Evolutionary conservation across 371 early-diverging fungal genomes (phyloP).

Genomic region (Syncephalis fuscata): DNA sequence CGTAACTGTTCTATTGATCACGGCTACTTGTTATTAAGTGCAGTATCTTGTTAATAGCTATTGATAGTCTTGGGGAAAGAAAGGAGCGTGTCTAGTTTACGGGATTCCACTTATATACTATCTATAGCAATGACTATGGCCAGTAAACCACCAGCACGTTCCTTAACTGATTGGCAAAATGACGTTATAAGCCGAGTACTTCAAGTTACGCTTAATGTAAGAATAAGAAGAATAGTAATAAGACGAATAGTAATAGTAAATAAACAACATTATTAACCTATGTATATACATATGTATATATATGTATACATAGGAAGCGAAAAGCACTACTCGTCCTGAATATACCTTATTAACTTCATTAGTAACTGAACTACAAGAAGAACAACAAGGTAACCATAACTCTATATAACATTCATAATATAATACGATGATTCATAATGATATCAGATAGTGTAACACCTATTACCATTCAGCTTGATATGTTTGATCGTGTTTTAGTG

Average conservation of each 20-base stretch:
- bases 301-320: constrained; percentile 4
- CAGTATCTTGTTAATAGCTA: too few relatives aligned
- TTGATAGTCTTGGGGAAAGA: too few relatives aligned
- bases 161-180: constrained; percentile 78
- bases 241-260: constrained; percentile 1
- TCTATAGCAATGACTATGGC: too few relatives aligned
- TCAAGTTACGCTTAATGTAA: constrained; percentile 61
- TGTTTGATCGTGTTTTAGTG: constrained; percentile 57
- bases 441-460: constrained; percentile 1
- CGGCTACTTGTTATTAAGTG: too few relatives aligned
- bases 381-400: constrained; percentile 6
- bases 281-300: too few relatives aligned
- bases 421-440: neutral
- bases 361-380: constrained; percentile 20
- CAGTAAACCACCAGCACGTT: constrained; percentile 18
- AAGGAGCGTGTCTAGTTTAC: too few relatives aligned
- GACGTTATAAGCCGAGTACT: constrained; percentile 64
- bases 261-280: neutral
- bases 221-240: constrained; percentile 2
- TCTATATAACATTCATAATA: too few relatives aligned
- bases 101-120: too few relatives aligned
- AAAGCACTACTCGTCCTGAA: constrained; percentile 12
- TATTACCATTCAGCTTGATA: constrained; percentile 26
- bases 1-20: too few relatives aligned
- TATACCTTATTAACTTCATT: constrained; percentile 18